Evolutionary conservation across 306 rosid species (phyloP).

Genomic region (Casuarina equisetifolia): DNA sequence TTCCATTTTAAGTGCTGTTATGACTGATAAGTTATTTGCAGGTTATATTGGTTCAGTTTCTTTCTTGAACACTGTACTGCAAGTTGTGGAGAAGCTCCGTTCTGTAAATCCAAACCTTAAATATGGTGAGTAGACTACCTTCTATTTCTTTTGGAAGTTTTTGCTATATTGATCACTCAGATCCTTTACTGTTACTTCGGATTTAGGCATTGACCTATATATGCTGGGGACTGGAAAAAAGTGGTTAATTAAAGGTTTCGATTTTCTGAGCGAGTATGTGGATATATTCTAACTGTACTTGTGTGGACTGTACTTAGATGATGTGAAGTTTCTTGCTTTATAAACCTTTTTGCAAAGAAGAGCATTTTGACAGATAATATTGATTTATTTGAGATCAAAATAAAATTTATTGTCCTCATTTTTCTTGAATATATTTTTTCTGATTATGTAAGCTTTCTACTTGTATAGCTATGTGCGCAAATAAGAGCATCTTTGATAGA

Average conservation of each 20-base stretch:
- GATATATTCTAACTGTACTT: not conserved
- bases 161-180: not conserved
- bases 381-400: not conserved
- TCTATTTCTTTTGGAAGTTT: not conserved
- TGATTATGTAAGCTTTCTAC: too few species aligned
- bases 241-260: not conserved
- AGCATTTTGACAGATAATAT: not conserved
- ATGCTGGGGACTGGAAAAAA: not conserved
- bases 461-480: too few species aligned
- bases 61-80: slow-evolving; percentile 47
- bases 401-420: too few species aligned
- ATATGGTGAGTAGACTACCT: slow-evolving; percentile 43
- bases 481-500: not conserved
- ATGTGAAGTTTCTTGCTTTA: not conserved
- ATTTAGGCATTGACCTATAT: not conserved
- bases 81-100: slow-evolving; percentile 55
- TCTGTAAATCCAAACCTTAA: slow-evolving; percentile 49
- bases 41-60: slow-evolving; percentile 72
- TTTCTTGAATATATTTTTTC: too few species aligned
- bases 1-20: slow-evolving; percentile 11
- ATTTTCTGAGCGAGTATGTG: not conserved
- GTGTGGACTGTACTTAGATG: not conserved
- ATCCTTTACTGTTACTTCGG: not conserved
- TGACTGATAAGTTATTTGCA: slow-evolving; percentile 26
- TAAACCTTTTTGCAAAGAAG: not conserved